Conservation (phyloP, 495 filamentous ascomycete species). For the Penicillium ucsense region DNA sequence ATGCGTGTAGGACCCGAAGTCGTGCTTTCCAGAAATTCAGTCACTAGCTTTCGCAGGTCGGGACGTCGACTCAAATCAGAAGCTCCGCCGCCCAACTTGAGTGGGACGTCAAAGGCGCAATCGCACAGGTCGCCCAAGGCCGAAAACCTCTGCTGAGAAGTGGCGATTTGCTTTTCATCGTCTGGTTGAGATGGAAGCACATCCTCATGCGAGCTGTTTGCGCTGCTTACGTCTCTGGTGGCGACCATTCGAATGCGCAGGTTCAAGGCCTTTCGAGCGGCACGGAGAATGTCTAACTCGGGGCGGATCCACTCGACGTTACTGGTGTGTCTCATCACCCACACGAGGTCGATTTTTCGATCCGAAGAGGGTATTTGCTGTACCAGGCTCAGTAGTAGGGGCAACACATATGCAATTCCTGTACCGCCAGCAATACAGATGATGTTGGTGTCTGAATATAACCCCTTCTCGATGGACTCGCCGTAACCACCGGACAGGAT, state of each 20-base stretch:
- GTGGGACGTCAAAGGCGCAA: slow-evolving; percentile 1
- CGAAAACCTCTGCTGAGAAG: neutral
- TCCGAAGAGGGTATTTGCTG: slow-evolving; percentile 17
- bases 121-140: slow-evolving; percentile 4
- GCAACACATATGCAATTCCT: slow-evolving; percentile 53
- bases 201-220: slow-evolving; percentile 1
- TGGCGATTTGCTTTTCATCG: slow-evolving; percentile 4
- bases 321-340: slow-evolving; percentile 45
- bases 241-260: slow-evolving; percentile 47
- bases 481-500: slow-evolving; percentile 54
- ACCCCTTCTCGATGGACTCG: slow-evolving; percentile 29
- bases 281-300: slow-evolving; percentile 42
- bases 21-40: slow-evolving; percentile 19
- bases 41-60: slow-evolving; percentile 12
- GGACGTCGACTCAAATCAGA: slow-evolving; percentile 20
- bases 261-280: slow-evolving; percentile 22
- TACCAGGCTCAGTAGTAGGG: slow-evolving; percentile 38
- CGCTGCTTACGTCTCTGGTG: slow-evolving; percentile 27
- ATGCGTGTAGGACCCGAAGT: slow-evolving; percentile 40
- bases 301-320: slow-evolving; percentile 47
- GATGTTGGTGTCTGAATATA: slow-evolving; percentile 40
- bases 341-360: slow-evolving; percentile 46
- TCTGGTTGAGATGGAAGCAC: neutral
- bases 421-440: slow-evolving; percentile 57
- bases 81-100: slow-evolving; percentile 4